Base-by-base conservation (phyloP, 352 stramenopile species). In the Globisporangium rhizosaccharum region DNA sequence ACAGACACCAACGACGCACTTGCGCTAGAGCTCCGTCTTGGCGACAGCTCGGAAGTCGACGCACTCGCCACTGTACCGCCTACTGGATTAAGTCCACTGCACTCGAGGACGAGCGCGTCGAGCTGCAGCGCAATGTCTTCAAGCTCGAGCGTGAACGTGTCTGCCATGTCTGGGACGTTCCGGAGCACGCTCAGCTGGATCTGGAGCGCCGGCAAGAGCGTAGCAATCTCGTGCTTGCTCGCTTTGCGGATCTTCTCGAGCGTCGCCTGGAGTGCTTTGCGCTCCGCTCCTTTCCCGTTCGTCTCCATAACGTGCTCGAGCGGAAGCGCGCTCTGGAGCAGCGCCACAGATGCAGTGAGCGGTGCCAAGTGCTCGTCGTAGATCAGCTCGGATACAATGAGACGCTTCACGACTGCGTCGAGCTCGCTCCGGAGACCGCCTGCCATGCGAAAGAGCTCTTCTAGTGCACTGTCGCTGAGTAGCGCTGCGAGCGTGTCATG, bases 181-280 rank as follows among this genome's bases (percentile, higher is more conserved):
- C 58, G 61, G 18, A 94, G 60, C 59, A 74, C 72, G 7, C 44
- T 61, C 12, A 86, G 71, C 58, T 95, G 87, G 11, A 72, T 64
- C 49, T 92, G 71, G 0, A 97, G 53, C 11, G 67, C 26, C 1
- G 80, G 73, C 3, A 96, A 60, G 0, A 96, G 66, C n/a, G 70
- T 56, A 26, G 81, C 57, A 23, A 96, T 82, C 18, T 96, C 88
- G 25, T 70, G 62, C 57, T 94, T 95, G 3, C 63, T 57, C 2
- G 82, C 86, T 44, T 92, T 94, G 3, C 89, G 77, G 11, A 96
- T 80, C 42, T 87, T 85, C 52, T 97, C 88, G 0, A 96, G 68
- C 18, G 82, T 95, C 48, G 76, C 66, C 45, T 87, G 79, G 7
- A 95, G 52, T 18, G 71, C 73, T 53, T 88, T 88, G 14, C 76